Evolutionary conservation across 2,329 filamentous ascomycete species (phyloP), one percentile per base, ranked within the genome.

Genomic region (Penicillium rolfsii): DNA sequence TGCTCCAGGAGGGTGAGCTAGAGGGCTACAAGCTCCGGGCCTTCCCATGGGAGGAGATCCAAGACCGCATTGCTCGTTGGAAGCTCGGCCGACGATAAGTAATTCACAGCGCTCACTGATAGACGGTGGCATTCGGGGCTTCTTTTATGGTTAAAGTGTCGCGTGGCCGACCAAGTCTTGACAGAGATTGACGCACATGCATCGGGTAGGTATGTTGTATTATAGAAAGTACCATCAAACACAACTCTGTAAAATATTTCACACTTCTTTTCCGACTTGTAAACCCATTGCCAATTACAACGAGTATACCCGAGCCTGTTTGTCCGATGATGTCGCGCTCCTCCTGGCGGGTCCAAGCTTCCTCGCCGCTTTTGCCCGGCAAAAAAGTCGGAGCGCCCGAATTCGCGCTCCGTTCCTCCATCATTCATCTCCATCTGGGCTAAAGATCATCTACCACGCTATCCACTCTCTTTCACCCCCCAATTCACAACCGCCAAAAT

Each of bases 1-100:
- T 99, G 48, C 74, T 99, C 70, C 94, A 98, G 81, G 94, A 97
- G 80, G 92, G 92, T 26, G 87, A 93, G 73, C 84, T 90, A 67
- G 86, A 89, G 57, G 89, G 89, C 0, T 82, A 89, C 30, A 87
- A 83, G 71, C 83, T 87, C 65, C 89, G 86, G 68, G 81, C 87
- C 35, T 86, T 96, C 75, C 83, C 83, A 28, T 98, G 95, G 93
- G 89, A 90, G 55, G 90, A 96, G 76, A 94, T 98, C 46, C 93
- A 98, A 80, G 88, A 93, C 60, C 84, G 89, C 57, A 95, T 98
- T 70, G 86, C 88, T 48, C 84, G 85, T 73, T 97, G 93, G 91
- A 89, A 91, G 70, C 77, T 98, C 63, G 93, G 93, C 5, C 85
- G 84, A 69, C 73, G 81, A 70, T 89, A 75, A 76, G 57, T 55